Conservation (phyloP, 2,329 filamentous ascomycete species). For the Phialemoniopsis sp. region DNA sequence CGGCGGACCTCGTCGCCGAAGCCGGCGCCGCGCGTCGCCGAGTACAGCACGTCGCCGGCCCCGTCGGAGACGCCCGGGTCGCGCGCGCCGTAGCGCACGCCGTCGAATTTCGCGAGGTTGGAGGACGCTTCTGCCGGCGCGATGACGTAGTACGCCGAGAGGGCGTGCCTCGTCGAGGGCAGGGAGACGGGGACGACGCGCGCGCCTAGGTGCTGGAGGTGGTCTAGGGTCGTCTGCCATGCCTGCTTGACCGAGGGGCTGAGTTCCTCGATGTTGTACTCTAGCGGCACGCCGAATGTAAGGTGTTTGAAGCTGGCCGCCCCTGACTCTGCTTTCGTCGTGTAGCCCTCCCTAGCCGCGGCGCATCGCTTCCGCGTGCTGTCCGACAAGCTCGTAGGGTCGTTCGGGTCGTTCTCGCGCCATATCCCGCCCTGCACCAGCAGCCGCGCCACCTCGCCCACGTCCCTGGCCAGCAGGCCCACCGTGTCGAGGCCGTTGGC, state of each 20-base stretch:
- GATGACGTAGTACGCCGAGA: conserved; percentile 92
- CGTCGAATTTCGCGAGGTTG: conserved; percentile 95
- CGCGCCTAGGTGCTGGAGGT: conserved; percentile 62
- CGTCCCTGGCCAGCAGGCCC: conserved; percentile 62
- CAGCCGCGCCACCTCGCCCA: conserved; percentile 46
- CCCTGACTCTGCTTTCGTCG: not conserved
- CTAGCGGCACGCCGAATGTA: conserved; percentile 56
- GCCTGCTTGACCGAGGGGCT: conserved; percentile 62
- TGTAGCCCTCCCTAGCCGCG: conserved; percentile 19
- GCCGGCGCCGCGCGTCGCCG: conserved; percentile 65
- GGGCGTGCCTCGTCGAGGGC: conserved; percentile 76
- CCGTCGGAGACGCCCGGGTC: conserved; percentile 26
- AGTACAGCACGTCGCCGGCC: conserved; percentile 63
- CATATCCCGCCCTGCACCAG: conserved; percentile 45
- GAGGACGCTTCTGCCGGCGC: conserved; percentile 94
- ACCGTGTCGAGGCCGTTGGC: conserved; percentile 92
- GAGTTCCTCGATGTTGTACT: conserved; percentile 88
- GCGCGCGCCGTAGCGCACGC: conserved; percentile 80
- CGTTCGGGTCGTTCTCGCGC: conserved; percentile 57
- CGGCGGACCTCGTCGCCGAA: conserved; percentile 85
- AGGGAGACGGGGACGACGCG: conserved; percentile 73
- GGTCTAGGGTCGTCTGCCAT: conserved; percentile 61
- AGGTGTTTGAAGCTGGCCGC: conserved; percentile 20
- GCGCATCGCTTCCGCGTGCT: conserved; percentile 49
- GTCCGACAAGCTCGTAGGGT: conserved; percentile 68